These are phyloP conservation scores for Chenopodium album DNA, from an alignment of 148 eudicot genomes.

Conservation along the genomic window DNA sequence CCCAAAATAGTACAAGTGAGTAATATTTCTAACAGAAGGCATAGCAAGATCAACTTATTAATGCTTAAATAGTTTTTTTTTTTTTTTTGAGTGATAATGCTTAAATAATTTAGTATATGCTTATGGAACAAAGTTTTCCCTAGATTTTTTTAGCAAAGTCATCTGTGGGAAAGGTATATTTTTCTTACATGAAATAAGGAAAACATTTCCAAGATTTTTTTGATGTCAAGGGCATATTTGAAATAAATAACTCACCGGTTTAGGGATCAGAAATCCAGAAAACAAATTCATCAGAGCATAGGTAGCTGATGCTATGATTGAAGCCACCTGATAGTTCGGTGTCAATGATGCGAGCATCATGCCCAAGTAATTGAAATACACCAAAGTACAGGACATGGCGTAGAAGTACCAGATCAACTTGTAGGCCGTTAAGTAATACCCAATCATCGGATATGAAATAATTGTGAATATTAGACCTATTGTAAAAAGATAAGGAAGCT, in stretches of 20 bases:
- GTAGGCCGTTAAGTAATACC: conserved; percentile 51
- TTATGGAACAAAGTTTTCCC: neutral
- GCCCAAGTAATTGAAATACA: conserved; percentile 64
- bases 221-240: neutral
- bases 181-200: neutral
- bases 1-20: neutral
- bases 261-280: conserved; percentile 63
- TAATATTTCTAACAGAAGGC: no score
- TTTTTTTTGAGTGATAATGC: neutral
- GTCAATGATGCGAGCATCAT: conserved; percentile 67
- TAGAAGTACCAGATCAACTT: conserved; percentile 71
- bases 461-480: conserved; percentile 46
- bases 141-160: neutral
- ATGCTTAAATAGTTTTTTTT: neutral
- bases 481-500: conserved; percentile 61
- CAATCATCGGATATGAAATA: conserved; percentile 80
- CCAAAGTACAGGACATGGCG: conserved; percentile 54
- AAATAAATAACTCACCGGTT: conserved; percentile 50
- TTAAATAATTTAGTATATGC: neutral
- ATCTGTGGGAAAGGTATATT: neutral
- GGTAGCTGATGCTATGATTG: conserved; percentile 41
- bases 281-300: conserved; percentile 58
- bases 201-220: neutral
- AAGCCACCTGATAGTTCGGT: conserved; percentile 56
- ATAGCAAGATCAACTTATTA: neutral